These are phyloP conservation scores for Neurospora intermedia DNA, from an alignment of 495 filamentous ascomycete species.

Conservation along the genomic window DNA sequence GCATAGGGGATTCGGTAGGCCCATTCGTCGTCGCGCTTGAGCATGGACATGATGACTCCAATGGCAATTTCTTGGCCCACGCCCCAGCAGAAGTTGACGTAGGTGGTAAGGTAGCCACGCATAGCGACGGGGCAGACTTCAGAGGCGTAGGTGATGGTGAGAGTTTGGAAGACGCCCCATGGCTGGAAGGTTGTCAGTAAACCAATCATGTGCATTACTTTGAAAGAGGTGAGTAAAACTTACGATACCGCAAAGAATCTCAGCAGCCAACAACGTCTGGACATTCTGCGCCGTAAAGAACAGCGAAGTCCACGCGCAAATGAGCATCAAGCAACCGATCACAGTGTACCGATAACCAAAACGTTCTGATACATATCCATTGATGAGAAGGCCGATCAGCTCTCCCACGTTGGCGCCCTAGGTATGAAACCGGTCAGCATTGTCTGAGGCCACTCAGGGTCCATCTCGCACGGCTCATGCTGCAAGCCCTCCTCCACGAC, in stretches of 20 bases:
- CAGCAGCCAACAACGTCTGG: slow-evolving; percentile 55
- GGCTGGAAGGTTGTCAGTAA: slow-evolving; percentile 13
- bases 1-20: slow-evolving; percentile 57
- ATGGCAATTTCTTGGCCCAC: slow-evolving; percentile 66
- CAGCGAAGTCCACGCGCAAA: slow-evolving; percentile 61
- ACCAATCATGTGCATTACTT: neutral
- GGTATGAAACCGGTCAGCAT: neutral
- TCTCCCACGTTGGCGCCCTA: slow-evolving; percentile 44
- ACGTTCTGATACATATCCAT: slow-evolving; percentile 63
- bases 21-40: slow-evolving; percentile 44
- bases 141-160: slow-evolving; percentile 69
- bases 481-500: neutral
- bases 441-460: neutral
- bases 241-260: slow-evolving; percentile 63
- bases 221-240: slow-evolving; percentile 13
- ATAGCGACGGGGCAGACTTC: slow-evolving; percentile 67
- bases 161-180: slow-evolving; percentile 76
- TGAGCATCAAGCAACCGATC: slow-evolving; percentile 51
- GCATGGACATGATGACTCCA: slow-evolving; percentile 59
- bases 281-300: slow-evolving; percentile 69
- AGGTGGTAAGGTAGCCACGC: slow-evolving; percentile 64
- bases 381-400: slow-evolving; percentile 66
- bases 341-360: slow-evolving; percentile 67
- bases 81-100: slow-evolving; percentile 78
- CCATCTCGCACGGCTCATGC: neutral